Base-by-base conservation (phyloP, 75 land plant species). In the Isoetes taiwanensis region DNA sequence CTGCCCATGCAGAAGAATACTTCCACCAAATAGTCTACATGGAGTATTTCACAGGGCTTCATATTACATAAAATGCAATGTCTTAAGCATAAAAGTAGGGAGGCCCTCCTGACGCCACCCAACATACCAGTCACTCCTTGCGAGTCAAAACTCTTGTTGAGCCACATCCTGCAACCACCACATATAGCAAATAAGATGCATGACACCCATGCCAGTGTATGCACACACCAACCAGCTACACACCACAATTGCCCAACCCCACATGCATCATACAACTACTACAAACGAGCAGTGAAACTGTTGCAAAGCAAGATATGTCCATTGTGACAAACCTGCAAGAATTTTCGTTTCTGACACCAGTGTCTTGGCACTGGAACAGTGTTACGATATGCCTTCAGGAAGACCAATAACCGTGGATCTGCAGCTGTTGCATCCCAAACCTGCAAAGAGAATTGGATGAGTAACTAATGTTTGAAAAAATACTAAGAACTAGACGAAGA, bases 331-430 rank as follows among this genome's bases (percentile, higher is more conserved):
- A 89, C 99, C 90, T 94, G 99, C 52, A 93, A 77, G 43, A 81
- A 93, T 58, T 93, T 93, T 12, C 98, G 81, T 52, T 93, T 93
- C 55, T 93, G 98, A 70, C 83, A 94, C 99, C 99, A 94, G 65
- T 94, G 99, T 53, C 99, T 66, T 60, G 99, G 99, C n/a, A 94
- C 99, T 58, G 99, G 96, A 43, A 94, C 99, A 61, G 96, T 88
- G 46, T 94, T 94, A 41, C 96, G 68, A 57, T 93, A 93, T 12
- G 96, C 76, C 54, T 93, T 93, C 66, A 93, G 56, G 63, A 52
- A 93, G 37, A 93, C 98, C 48, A 93, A 74, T 61, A 88, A 66
- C 74, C 86, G 85, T 27, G 99, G 99, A 62, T 94, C 99, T 32
- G 99, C 76, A 26, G 96, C 79, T 46, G 99, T 94, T 42, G 99